A percentile compares a stretch with the other conserved stretches of the same genome.
phyloP scores from a whole-genome alignment of 139 green algal species.

The Volvox reticuliferus region DNA sequence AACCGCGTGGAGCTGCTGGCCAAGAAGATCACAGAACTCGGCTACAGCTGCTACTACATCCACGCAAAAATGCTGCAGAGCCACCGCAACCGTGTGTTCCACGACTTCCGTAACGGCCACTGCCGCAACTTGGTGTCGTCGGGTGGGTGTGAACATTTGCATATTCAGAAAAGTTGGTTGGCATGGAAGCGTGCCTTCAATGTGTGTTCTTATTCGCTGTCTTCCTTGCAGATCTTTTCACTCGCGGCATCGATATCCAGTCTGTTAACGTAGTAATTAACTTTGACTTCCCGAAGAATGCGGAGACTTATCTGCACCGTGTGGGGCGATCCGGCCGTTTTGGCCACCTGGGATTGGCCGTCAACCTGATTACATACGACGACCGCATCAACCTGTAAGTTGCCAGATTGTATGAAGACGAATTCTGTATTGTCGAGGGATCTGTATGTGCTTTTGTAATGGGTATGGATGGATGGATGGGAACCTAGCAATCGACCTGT shows the following conservation, averaged over 20 bases:
- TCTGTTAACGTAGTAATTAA: conserved; percentile 99
- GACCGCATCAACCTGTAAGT: conserved; percentile 97
- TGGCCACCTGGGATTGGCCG: conserved; percentile 97
- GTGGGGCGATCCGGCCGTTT: conserved; percentile 97
- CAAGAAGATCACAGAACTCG: conserved; percentile 99
- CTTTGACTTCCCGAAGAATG: conserved; percentile 99
- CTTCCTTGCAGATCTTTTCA: conserved; percentile 91
- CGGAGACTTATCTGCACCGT: conserved; percentile 98
- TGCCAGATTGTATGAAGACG: background rate
- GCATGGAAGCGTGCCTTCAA: background rate
- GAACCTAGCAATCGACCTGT: background rate
- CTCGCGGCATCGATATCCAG: conserved; percentile 98
- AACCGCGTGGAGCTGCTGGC: conserved; percentile 98
- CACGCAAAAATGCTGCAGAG: conserved; percentile 99
- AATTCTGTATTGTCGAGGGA: too few relatives aligned
- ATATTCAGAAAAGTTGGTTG: background rate
- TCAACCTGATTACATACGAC: conserved; percentile 99
- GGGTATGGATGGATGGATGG: too few relatives aligned
- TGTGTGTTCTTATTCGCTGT: background rate
- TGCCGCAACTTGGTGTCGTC: conserved; percentile 99
- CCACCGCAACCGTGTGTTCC: conserved; percentile 99
- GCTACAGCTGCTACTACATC: conserved; percentile 99
- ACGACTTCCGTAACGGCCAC: conserved; percentile 98
- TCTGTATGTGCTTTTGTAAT: too few relatives aligned
- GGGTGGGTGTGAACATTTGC: conserved; percentile 57